Evolutionary conservation across 495 filamentous ascomycete genomes (phyloP).

Genomic region (Lasiosphaeria hispida): DNA sequence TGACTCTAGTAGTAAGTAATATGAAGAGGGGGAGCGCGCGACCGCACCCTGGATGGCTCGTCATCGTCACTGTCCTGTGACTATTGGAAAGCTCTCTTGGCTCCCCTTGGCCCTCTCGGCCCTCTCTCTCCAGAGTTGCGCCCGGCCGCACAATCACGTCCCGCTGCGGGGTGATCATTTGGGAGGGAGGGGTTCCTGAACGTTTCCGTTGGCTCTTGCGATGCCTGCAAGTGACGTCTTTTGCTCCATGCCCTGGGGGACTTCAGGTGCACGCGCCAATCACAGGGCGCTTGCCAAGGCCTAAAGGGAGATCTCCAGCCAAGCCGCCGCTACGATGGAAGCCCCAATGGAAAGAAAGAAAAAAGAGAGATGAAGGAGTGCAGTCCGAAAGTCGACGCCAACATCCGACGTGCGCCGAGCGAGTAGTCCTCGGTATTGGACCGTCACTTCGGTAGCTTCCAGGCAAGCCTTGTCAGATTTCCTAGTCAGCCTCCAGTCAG

Average conservation of each 20-base stretch:
- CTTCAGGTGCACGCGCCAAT: constrained; percentile 14
- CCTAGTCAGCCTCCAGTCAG: constrained; percentile 7
- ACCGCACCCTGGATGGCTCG: background rate
- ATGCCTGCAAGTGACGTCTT: constrained; percentile 28
- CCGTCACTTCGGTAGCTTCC: constrained; percentile 1
- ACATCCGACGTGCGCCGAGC: constrained; percentile 9
- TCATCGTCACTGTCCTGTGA: constrained; percentile 10
- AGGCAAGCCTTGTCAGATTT: constrained; percentile 8
- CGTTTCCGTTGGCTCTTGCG: constrained; percentile 23
- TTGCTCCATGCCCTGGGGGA: constrained; percentile 12
- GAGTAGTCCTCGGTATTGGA: background rate
- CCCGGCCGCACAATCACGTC: background rate
- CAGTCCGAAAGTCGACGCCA: constrained; percentile 6
- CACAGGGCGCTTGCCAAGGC: constrained; percentile 8
- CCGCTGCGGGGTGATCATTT: constrained; percentile 24
- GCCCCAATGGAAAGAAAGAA: background rate
- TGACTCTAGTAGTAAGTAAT: background rate
- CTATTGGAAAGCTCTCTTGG: background rate
- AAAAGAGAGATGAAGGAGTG: background rate
- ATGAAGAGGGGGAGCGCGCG: background rate
- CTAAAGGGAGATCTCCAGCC: constrained; percentile 16
- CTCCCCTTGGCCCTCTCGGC: constrained; percentile 3
- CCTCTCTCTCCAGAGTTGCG: no score
- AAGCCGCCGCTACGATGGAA: constrained; percentile 7
- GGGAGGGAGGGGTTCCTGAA: constrained; percentile 20